Conservation (phyloP, 768 basidiomycete genomes). For the Leccinum boreale region DNA sequence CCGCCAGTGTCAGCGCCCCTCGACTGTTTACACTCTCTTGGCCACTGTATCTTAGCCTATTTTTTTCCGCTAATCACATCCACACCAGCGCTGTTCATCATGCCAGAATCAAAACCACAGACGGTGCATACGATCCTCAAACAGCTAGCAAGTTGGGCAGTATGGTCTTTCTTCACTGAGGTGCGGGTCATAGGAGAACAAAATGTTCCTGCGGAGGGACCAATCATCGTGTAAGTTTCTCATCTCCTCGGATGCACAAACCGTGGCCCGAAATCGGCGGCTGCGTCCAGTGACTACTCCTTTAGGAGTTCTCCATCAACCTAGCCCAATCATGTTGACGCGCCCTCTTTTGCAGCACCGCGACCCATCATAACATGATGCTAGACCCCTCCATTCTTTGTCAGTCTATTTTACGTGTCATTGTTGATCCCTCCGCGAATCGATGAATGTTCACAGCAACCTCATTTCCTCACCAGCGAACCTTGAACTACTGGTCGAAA, state of each 20-base stretch:
- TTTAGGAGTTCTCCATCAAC: background rate
- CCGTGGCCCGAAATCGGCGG: constrained; percentile 1
- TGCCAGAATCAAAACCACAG: constrained; percentile 35
- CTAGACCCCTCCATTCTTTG: constrained; percentile 82
- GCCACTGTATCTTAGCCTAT: constrained; percentile 10
- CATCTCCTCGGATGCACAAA: background rate
- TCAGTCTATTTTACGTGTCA: constrained; percentile 38
- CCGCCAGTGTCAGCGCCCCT: background rate
- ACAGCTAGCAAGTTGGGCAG: constrained; percentile 65
- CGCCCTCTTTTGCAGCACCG: constrained; percentile 47
- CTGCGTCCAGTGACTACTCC: background rate
- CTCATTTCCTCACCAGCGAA: constrained; percentile 76
- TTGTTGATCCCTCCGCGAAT: constrained; percentile 14
- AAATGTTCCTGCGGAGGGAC: constrained; percentile 82
- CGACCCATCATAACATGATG: constrained; percentile 95
- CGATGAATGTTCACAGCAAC: constrained; percentile 49
- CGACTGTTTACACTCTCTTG: background rate
- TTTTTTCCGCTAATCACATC: constrained; percentile 6
- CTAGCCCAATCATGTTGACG: constrained; percentile 11
- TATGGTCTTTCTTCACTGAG: constrained; percentile 86
- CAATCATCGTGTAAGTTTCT: constrained; percentile 83
- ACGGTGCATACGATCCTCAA: constrained; percentile 70
- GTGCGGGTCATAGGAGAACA: constrained; percentile 84
- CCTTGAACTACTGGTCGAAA: constrained; percentile 94
- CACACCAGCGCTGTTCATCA: constrained; percentile 1